Evolutionary conservation across 1,139 yeast species (phyloP), one percentile per base, ranked within the genome.

Genomic region (Geotrichum histeridarum): DNA sequence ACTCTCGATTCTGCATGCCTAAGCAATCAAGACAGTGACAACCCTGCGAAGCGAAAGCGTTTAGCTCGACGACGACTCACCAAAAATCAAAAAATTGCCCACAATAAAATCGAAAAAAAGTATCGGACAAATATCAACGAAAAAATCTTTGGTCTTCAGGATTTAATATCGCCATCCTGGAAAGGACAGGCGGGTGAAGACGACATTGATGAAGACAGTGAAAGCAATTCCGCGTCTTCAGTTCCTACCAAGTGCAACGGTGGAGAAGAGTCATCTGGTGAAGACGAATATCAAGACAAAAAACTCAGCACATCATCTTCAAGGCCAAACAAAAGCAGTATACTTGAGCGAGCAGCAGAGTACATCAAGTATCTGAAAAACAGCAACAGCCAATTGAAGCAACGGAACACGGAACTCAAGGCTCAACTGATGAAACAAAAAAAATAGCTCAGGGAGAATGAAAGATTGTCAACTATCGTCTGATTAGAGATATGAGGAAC

Each of bases 101-200:
- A 84, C 64, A 83, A 83, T 67, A 80, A 80, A 65, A 83, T 83
- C 59, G 89, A 81, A 64, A 83, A 84, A 66, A 79, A 83, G 60
- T 84, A 84, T 68, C 73, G 91, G 66, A 83, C 83, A 56, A 84
- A 83, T 66, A 84, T 84, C 63, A 84, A 84, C 67, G 81, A 86
- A 17, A 84, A 83, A 67, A 84, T 84, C 57, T 85, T 85, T 9
- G 82, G 81, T 22, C 69, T 83, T 53, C 86, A 82, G 63, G 78
- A 79, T 60, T 73, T 83, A 18, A 83, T 84, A 32, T 88, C 88
- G 12, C 41, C 43, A 12, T 79, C 83, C 78, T 79, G 44, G 44
- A 37, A 37, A 6, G 39, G 15, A n/a, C 39, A 14, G n/a, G 39
- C 2, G n/a, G 15, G 15, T 37, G 39, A 11, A 17, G 17, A 37